A percentile compares a stretch with the other conserved stretches of the same genome.
Conservation (phyloP, 768 basidiomycete species). For the Tulasnella sp. region DNA sequence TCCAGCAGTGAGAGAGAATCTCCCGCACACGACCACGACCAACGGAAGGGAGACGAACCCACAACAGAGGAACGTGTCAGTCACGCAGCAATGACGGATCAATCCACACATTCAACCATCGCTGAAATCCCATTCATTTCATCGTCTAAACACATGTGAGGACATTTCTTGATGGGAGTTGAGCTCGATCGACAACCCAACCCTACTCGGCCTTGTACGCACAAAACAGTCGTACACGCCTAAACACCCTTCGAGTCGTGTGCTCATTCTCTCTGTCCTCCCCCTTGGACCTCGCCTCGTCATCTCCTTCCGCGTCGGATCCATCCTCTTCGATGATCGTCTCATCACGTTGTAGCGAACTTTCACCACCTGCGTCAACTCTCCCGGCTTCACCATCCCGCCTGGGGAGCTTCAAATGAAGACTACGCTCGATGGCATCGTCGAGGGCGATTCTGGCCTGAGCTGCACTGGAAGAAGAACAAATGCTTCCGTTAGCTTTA, state of each 20-base stretch:
- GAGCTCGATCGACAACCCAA: neutral
- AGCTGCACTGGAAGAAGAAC: neutral
- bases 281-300: too few relatives aligned
- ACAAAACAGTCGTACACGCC: neutral
- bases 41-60: too few relatives aligned
- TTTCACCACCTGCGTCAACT: neutral
- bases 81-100: too few relatives aligned
- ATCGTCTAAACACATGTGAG: neutral
- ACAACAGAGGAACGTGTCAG: too few relatives aligned
- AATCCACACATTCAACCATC: neutral
- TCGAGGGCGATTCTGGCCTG: neutral
- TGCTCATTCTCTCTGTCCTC: too few relatives aligned
- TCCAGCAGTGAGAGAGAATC: too few relatives aligned
- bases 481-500: neutral
- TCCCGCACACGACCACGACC: too few relatives aligned
- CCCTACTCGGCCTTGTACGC: neutral
- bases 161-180: neutral
- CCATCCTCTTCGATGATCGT: neutral
- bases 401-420: neutral
- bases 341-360: neutral
- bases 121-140: neutral
- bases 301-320: too few relatives aligned
- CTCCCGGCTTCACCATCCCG: neutral
- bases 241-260: neutral
- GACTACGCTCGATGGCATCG: neutral